A percentile compares a stretch with the other conserved stretches of the same genome.
Conservation (phyloP, 1,139 yeast genomes). For the Pichia sp. region DNA sequence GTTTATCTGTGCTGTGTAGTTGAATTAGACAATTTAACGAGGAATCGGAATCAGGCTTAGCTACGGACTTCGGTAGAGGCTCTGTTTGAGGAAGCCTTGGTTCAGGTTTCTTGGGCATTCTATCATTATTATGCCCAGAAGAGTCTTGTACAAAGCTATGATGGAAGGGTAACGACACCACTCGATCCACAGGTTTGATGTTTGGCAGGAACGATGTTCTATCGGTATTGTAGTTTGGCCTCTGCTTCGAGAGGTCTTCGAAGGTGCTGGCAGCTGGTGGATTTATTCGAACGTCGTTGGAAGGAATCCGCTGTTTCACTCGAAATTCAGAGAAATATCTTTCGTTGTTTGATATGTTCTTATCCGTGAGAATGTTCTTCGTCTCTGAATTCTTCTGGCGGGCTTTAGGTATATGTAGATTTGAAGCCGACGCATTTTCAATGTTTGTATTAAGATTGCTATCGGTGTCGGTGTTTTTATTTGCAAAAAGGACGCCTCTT, state of each 20-base stretch:
- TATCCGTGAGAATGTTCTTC: conserved; percentile 5
- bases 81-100: conserved; percentile 8
- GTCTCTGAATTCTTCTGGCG: not conserved
- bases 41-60: conserved; percentile 2
- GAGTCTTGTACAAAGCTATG: not conserved
- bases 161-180: conserved; percentile 29
- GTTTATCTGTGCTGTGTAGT: conserved; percentile 4
- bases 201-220: not conserved
- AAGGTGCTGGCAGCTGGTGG: not conserved
- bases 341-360: not conserved
- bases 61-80: not conserved
- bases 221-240: not conserved
- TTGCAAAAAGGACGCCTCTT: not conserved
- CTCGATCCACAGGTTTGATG: conserved; percentile 28
- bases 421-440: not conserved
- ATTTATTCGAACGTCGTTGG: not conserved
- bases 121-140: not conserved
- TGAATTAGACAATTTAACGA: not conserved
- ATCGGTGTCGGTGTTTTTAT: not conserved
- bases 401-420: conserved; percentile 2
- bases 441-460: not conserved
- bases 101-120: not conserved
- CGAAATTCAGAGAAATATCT: conserved; percentile 2
- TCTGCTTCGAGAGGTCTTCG: not conserved
- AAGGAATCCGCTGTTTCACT: not conserved